phyloP scores from a whole-genome alignment of 2,329 filamentous ascomycete species.

The Cadophora gregata region DNA sequence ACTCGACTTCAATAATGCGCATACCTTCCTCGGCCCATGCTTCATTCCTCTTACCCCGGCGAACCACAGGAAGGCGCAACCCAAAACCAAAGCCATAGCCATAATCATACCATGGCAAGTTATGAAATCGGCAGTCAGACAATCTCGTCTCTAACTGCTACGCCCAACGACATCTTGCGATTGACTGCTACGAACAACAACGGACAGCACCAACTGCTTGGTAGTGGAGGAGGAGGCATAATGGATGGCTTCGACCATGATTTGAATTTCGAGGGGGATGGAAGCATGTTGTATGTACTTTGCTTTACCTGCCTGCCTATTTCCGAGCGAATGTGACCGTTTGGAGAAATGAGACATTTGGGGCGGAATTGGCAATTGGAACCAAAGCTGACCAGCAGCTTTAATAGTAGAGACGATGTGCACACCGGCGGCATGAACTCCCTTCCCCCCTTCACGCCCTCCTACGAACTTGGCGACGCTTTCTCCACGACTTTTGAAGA shows the following conservation, averaged over 20 bases:
- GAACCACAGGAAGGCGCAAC: conserved; percentile 5
- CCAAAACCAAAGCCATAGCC: background rate
- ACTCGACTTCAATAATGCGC: conserved; percentile 32
- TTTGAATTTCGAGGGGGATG: conserved; percentile 39
- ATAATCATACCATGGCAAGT: conserved; percentile 23
- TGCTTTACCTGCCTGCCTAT: background rate
- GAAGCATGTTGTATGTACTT: conserved; percentile 37
- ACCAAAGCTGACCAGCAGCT: conserved; percentile 17
- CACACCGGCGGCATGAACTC: conserved; percentile 39
- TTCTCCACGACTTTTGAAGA: conserved; percentile 69
- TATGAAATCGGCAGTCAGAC: conserved; percentile 28
- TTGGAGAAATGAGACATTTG: background rate
- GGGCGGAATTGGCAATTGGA: background rate
- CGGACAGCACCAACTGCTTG: conserved; percentile 25
- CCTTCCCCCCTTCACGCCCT: conserved; percentile 57
- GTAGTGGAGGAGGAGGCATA: conserved; percentile 29
- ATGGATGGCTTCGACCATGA: conserved; percentile 43
- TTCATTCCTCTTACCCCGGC: conserved; percentile 25
- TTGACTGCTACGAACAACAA: conserved; percentile 32
- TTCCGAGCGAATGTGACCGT: background rate
- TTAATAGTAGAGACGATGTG: conserved; percentile 48
- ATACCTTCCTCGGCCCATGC: conserved; percentile 24
- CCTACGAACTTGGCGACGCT: conserved; percentile 66
- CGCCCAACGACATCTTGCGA: conserved; percentile 39
- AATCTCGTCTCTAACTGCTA: conserved; percentile 26